Percentiles rank a stretch among this genome's conserved stretches.
Conservation (phyloP, 2,329 filamentous ascomycete species). For the Aspergillus neotritici region DNA sequence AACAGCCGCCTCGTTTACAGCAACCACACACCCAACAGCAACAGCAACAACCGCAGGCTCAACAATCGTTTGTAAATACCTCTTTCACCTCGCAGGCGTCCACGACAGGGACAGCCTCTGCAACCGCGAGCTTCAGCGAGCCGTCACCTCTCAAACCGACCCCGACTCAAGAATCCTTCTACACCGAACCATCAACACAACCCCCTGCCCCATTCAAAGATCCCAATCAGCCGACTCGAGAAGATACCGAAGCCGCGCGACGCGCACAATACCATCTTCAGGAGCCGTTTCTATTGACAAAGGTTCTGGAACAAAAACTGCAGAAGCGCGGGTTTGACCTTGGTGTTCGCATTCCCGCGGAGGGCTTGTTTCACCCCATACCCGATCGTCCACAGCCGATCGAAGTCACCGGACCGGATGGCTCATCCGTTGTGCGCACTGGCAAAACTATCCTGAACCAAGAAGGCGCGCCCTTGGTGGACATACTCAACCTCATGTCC, state of each 20-base stretch:
- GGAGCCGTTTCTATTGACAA: slow-evolving; percentile 66
- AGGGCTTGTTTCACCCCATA: slow-evolving; percentile 47
- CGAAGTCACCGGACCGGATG: slow-evolving; percentile 56
- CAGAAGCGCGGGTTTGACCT: slow-evolving; percentile 55
- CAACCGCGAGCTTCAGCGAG: slow-evolving; percentile 47
- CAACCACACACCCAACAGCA: slow-evolving; percentile 37
- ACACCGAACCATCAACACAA: slow-evolving; percentile 59
- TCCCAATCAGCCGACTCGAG: slow-evolving; percentile 57
- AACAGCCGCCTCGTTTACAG: slow-evolving; percentile 28
- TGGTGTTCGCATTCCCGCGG: slow-evolving; percentile 54
- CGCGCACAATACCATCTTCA: slow-evolving; percentile 64
- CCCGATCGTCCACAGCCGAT: slow-evolving; percentile 40
- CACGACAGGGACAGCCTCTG: slow-evolving; percentile 37
- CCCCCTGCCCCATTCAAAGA: slow-evolving; percentile 59
- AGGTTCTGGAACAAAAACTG: slow-evolving; percentile 49
- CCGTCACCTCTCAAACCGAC: slow-evolving; percentile 49
- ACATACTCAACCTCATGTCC: slow-evolving; percentile 76
- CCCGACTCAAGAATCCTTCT: slow-evolving; percentile 54
- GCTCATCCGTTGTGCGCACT: slow-evolving; percentile 55
- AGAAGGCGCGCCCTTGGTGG: slow-evolving; percentile 61
- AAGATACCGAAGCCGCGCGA: slow-evolving; percentile 59
- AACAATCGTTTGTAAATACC: slow-evolving; percentile 23
- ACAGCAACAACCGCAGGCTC: slow-evolving; percentile 44
- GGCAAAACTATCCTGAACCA: slow-evolving; percentile 70
- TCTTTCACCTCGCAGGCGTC: slow-evolving; percentile 39